These are phyloP conservation scores for Phytophthora idaei DNA, from an alignment of 352 stramenopile species.

Conservation along the genomic window DNA sequence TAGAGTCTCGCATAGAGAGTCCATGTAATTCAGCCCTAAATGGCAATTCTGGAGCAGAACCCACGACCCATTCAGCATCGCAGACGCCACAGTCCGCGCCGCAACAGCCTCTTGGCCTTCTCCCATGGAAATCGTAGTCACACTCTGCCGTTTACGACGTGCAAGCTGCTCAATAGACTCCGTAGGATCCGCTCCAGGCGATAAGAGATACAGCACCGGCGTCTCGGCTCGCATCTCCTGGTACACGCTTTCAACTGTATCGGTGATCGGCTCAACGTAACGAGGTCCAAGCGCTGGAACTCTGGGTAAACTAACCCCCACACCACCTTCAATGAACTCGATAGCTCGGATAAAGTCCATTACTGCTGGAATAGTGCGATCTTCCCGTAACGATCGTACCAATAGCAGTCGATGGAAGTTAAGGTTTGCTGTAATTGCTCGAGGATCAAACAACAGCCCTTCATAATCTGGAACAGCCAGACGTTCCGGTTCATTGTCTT, in stretches of 20 bases:
- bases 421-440: slow-evolving; percentile 63
- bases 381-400: slow-evolving; percentile 70
- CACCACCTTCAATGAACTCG: slow-evolving; percentile 60
- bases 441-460: slow-evolving; percentile 62
- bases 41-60: slow-evolving; percentile 86
- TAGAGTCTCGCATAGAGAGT: slow-evolving; percentile 61
- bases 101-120: slow-evolving; percentile 76
- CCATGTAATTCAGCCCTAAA: slow-evolving; percentile 71
- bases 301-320: slow-evolving; percentile 28
- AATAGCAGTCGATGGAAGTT: slow-evolving; percentile 78
- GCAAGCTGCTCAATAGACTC: slow-evolving; percentile 76
- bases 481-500: slow-evolving; percentile 80
- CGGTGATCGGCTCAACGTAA: slow-evolving; percentile 70
- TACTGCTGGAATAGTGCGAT: slow-evolving; percentile 75
- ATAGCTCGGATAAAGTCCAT: slow-evolving; percentile 69
- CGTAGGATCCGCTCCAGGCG: slow-evolving; percentile 70
- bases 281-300: slow-evolving; percentile 66
- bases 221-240: slow-evolving; percentile 70
- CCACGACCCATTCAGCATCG: slow-evolving; percentile 80
- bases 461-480: slow-evolving; percentile 74
- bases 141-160: slow-evolving; percentile 66
- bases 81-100: slow-evolving; percentile 52
- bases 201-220: slow-evolving; percentile 76
- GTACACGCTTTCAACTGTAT: slow-evolving; percentile 76
- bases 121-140: slow-evolving; percentile 81